Percentiles rank a stretch among this genome's conserved stretches.
Evolutionary conservation across 2,329 filamentous ascomycete species (phyloP).

Genomic region (Huntiella omanensis): DNA sequence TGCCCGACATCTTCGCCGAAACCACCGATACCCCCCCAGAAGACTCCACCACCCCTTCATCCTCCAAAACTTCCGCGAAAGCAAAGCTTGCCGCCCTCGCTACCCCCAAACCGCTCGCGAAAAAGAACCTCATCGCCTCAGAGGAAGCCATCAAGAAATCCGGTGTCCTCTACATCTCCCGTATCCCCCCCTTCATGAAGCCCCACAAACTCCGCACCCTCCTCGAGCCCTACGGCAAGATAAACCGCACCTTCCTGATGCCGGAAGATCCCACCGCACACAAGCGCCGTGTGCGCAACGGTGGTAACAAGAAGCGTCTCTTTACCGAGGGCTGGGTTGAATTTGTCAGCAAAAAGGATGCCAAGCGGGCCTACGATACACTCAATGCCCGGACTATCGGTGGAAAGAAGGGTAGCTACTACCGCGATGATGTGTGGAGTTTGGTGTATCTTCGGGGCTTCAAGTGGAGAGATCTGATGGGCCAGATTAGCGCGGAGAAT

Average conservation of each 20-base stretch:
- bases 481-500: slow-evolving; percentile 66
- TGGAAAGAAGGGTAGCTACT: slow-evolving; percentile 67
- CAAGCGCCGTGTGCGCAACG: slow-evolving; percentile 45
- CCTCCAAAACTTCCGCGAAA: slow-evolving; percentile 32
- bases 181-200: slow-evolving; percentile 79
- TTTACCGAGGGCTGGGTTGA: slow-evolving; percentile 79
- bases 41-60: slow-evolving; percentile 15
- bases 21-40: slow-evolving; percentile 12
- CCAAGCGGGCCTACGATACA: slow-evolving; percentile 55
- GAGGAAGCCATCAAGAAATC: slow-evolving; percentile 50
- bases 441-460: slow-evolving; percentile 65
- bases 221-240: slow-evolving; percentile 53
- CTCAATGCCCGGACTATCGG: slow-evolving; percentile 64
- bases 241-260: slow-evolving; percentile 62
- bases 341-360: slow-evolving; percentile 56
- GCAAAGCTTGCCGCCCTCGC: slow-evolving; percentile 7
- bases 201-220: slow-evolving; percentile 58
- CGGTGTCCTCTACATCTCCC: slow-evolving; percentile 67
- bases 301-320: slow-evolving; percentile 69
- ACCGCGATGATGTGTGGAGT: slow-evolving; percentile 76
- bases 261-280: slow-evolving; percentile 54
- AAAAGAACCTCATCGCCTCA: slow-evolving; percentile 49
- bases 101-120: slow-evolving; percentile 24
- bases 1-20: slow-evolving; percentile 13
- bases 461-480: slow-evolving; percentile 60